A percentile compares a stretch with the other conserved stretches of the same genome.
These are phyloP conservation scores for Pestalotiopsis sp. DNA, from an alignment of 2,329 filamentous ascomycete genomes.

Conservation along the genomic window DNA sequence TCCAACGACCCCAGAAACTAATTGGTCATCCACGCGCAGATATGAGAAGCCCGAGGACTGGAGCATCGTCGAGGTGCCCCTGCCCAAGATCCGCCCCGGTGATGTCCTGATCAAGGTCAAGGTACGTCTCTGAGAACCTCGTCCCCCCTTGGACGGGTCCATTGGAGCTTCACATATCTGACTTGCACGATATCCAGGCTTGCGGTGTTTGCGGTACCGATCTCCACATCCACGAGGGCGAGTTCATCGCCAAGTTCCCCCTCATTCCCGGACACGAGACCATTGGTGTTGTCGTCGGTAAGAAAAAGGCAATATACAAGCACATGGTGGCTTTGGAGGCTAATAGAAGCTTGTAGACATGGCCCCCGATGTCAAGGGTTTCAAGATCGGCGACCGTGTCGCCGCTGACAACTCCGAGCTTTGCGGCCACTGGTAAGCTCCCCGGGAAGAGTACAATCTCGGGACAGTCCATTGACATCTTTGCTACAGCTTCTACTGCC, in stretches of 20 bases:
- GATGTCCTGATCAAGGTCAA: conserved; percentile 68
- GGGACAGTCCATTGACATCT: conserved; percentile 13
- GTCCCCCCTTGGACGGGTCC: neutral
- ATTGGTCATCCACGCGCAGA: conserved; percentile 29
- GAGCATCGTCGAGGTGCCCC: conserved; percentile 60
- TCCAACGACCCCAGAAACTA: conserved; percentile 14
- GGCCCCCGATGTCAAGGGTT: conserved; percentile 54
- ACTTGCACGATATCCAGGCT: conserved; percentile 18
- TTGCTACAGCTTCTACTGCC: conserved; percentile 61
- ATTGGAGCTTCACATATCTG: conserved; percentile 18
- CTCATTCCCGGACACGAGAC: conserved; percentile 70
- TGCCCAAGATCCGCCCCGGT: conserved; percentile 59
- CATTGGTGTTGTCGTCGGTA: conserved; percentile 61
- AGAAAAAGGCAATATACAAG: neutral
- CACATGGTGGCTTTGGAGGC: neutral
- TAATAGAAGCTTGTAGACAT: conserved; percentile 22
- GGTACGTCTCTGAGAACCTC: conserved; percentile 34
- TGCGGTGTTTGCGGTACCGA: conserved; percentile 38
- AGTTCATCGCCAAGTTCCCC: conserved; percentile 65
- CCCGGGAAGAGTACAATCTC: neutral
- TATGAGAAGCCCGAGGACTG: conserved; percentile 65
- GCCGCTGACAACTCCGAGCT: conserved; percentile 66
- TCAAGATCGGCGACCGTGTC: conserved; percentile 63
- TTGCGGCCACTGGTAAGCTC: conserved; percentile 59
- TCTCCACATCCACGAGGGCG: conserved; percentile 65